Conservation (phyloP, 164 flowering plant species). For the Santalum album region DNA sequence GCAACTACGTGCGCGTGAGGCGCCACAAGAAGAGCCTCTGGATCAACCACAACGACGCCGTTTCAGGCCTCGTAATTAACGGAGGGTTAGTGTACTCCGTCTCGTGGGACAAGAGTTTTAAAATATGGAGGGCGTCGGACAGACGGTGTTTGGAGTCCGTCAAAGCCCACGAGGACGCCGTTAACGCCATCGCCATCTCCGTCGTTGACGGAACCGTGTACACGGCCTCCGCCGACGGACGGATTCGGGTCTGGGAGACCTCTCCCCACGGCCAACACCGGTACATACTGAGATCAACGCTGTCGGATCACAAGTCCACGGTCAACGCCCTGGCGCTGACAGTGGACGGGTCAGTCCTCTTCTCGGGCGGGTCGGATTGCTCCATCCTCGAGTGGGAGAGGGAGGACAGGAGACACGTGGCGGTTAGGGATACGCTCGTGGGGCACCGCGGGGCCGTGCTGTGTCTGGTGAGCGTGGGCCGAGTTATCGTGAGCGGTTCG, state of each 20-base stretch:
- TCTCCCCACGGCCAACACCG: constrained; percentile 21
- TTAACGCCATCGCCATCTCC: constrained; percentile 63
- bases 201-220: constrained; percentile 43
- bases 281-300: constrained; percentile 9
- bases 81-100: constrained; percentile 49
- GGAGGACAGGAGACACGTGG: constrained; percentile 9
- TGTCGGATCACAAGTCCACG: constrained; percentile 17
- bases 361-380: constrained; percentile 23
- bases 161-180: constrained; percentile 71
- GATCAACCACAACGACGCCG: constrained; percentile 81
- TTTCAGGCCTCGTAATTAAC: constrained; percentile 46
- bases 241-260: constrained; percentile 23
- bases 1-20: constrained; percentile 57
- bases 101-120: constrained; percentile 74
- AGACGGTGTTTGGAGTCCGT: constrained; percentile 59
- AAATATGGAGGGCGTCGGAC: constrained; percentile 52
- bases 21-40: constrained; percentile 68
- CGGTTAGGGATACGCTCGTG: constrained; percentile 6
- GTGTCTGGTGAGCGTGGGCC: constrained; percentile 14
- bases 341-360: constrained; percentile 13
- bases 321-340: constrained; percentile 22
- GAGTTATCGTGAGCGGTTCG: constrained; percentile 22
- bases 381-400: constrained; percentile 21
- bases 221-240: constrained; percentile 21
- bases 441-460: constrained; percentile 24